Evolutionary conservation across 306 rosid species (phyloP).

Genomic region (Morella rubra): DNA sequence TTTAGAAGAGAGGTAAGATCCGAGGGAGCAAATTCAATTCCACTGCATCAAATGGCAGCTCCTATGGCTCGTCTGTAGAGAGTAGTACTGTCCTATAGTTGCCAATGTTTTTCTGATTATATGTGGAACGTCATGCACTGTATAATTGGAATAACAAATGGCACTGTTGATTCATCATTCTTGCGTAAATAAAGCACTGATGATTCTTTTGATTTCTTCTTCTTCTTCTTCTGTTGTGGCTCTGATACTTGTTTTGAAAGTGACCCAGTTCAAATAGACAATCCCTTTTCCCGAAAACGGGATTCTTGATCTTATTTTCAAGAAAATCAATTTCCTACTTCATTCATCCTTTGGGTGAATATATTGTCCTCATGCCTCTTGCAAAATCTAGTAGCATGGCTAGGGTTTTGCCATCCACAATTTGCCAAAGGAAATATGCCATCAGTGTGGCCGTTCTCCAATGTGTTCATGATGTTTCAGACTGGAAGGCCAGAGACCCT

Average conservation of each 20-base stretch:
- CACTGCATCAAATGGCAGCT: conserved; percentile 33
- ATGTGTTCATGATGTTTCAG: too few relatives aligned
- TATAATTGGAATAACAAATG: conserved; percentile 76
- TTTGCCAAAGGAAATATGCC: too few relatives aligned
- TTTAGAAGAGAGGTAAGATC: conserved; percentile 30
- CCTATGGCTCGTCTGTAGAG: conserved; percentile 46
- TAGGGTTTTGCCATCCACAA: too few relatives aligned
- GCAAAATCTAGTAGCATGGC: too few relatives aligned
- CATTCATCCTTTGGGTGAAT: too few relatives aligned
- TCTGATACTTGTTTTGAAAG: not conserved
- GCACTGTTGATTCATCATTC: conserved; percentile 78
- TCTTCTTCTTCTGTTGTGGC: not conserved
- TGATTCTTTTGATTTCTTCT: conserved; percentile 40
- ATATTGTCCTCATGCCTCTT: too few relatives aligned
- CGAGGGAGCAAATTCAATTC: conserved; percentile 38
- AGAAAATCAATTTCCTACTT: too few relatives aligned
- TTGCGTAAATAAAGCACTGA: conserved; percentile 68
- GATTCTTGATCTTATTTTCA: too few relatives aligned
- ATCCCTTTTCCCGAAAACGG: too few relatives aligned
- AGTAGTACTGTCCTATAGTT: conserved; percentile 44
- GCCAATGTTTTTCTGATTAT: conserved; percentile 74
- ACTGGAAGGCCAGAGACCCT: too few relatives aligned
- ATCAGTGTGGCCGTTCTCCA: too few relatives aligned
- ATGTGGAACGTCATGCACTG: conserved; percentile 52
- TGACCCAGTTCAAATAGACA: too few relatives aligned